Evolutionary conservation across 1,284 basidiomycete genomes (phyloP), one percentile per base, ranked within the genome.

Genomic region (Rhodotorula mucilaginosa): DNA sequence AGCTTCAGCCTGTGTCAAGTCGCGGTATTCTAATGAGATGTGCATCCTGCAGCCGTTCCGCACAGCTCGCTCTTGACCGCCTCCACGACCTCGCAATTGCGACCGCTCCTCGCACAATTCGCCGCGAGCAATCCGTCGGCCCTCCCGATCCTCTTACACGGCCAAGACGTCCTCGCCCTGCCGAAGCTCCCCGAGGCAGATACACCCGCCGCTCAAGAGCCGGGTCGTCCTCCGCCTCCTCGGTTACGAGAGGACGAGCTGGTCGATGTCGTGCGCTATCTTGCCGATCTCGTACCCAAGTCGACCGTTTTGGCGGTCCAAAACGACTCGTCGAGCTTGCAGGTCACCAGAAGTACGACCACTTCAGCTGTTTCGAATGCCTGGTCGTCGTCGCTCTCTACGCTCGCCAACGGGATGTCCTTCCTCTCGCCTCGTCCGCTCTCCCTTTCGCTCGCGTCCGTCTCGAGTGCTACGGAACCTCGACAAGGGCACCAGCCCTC

Each of bases 91-190:
- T 15, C 58, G 0, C 74, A 75, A 52, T 61, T 75, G 19, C 49
- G n/a, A 1, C 74, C 74, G 3, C 66, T 75, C 2, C 48, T 75
- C 58, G 29, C 62, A 2, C 74, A 75, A 23, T 70, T 74, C 61
- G 58, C 69, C 34, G 72, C 72, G 7, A 66, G 62, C 19, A 61
- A 74, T 39, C 58, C 72, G 6, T 63, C 58, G 1, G 49, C 57
- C 2, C 54, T 67, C 5, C 71, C 72, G 0, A 58, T 75, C 48
- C 65, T 75, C 23, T 61, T 74, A 3, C 71, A 71, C 65, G n/a
- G n/a, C 56, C 2, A 31, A 10, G 44, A 59, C 2, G 54, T 71
- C 26, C 58, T 75, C 26, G 61, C 61, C n/a, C 51, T 73, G 0
- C 69, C 71, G 5, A 39, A 47, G 4, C 10, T 21, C 6, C n/a